Evolutionary conservation across 2,329 filamentous ascomycete species (phyloP), one percentile per base, ranked within the genome.

Genomic region (Neonectria magnoliae): DNA sequence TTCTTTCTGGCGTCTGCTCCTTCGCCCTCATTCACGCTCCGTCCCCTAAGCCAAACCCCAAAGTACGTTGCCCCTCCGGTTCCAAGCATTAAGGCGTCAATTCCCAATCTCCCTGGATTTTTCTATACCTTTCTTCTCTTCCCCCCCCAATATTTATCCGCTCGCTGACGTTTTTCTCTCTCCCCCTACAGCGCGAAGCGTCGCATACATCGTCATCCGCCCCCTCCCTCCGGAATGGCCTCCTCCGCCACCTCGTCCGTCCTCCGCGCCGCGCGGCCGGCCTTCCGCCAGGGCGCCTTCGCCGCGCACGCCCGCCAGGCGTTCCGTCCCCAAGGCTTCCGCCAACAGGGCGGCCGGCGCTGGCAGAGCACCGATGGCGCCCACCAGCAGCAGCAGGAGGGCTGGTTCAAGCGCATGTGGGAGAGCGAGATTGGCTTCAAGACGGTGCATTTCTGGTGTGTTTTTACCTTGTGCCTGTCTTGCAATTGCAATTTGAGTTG

Each of bases 371-470:
- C 90, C 48, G 84, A 89, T 45, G 83, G 84, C 68, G 80, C 81
- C 56, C 79, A 78, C 56, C 81, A 71, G 78, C 81, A 74, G 71
- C 77, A 79, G 64, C 78, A 81, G 63, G 75, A 81, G 71, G 45
- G 63, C 53, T 90, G 85, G 85, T 90, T 96, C 80, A 89, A 91
- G 84, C 90, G 90, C 81, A 88, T 97, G 85, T 94, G 91, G 91
- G 89, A 93, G 80, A 93, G 91, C 80, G 91, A 92, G 68, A 81
- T 94, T 69, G 93, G 93, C 56, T 73, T 94, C 73, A 94, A 94
- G 90, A 99, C 96, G 67, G 96, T 99, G 75, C 96, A 99, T 82
- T 99, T 99, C 84, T 99, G 96, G 95, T 95, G 36, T 70, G 72
- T 14, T 9, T 27, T 44, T 16, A 1, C 36, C 6, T 4, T 3